Conservation (phyloP, 345 rosid species). For the Arabidopsis thaliana region DNA sequence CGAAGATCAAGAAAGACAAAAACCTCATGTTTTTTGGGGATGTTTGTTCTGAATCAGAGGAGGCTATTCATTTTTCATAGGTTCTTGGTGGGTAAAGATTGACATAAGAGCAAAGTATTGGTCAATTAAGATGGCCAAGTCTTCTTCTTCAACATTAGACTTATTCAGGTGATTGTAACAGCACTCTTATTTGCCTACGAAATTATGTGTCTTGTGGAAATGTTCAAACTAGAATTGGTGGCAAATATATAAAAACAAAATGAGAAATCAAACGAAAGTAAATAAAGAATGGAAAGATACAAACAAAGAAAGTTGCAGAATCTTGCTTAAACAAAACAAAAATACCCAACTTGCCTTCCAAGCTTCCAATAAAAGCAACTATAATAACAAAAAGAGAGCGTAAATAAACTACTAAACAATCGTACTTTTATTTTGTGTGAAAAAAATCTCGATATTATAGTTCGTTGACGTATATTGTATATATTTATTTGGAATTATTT, state of each 20-base stretch:
- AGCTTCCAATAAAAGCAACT: neutral
- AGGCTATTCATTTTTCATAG: constrained; percentile 5
- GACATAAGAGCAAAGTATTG: constrained; percentile 17
- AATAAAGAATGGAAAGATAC: constrained; percentile 3
- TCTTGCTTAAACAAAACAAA: neutral
- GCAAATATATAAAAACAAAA: neutral
- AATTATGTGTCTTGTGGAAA: constrained; percentile 23
- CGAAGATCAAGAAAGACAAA: constrained; percentile 16
- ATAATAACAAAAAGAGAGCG: neutral
- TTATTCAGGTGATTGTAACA: constrained; percentile 32
- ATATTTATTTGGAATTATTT: neutral
- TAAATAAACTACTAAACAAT: neutral
- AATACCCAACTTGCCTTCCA: neutral
- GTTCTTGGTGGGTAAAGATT: constrained; percentile 16
- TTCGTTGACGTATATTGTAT: neutral
- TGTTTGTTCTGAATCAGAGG: neutral
- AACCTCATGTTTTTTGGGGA: neutral
- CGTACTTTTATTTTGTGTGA: neutral
- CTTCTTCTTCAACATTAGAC: constrained; percentile 28
- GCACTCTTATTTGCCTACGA: constrained; percentile 16
- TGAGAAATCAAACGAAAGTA: neutral
- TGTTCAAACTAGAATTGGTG: constrained; percentile 27
- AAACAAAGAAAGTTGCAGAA: constrained; percentile 6
- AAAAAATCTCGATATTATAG: neutral
- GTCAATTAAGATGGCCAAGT: constrained; percentile 32